A percentile compares a stretch with the other conserved stretches of the same genome.
Evolutionary conservation across 169 alveolate genomes (phyloP).

Genomic region (Cryptosporidium sp.): DNA sequence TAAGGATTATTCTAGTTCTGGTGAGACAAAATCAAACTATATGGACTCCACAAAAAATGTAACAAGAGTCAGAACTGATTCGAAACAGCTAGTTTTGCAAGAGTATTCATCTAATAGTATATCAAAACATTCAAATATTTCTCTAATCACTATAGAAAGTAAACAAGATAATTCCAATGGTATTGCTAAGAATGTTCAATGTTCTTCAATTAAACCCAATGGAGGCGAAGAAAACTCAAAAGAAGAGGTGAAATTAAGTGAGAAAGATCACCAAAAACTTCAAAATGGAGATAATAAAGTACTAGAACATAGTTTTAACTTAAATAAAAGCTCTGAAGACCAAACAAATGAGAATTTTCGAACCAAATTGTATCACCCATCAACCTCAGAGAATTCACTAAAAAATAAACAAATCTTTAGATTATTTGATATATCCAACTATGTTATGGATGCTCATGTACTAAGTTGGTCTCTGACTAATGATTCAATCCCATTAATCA

Average conservation of each 20-base stretch:
- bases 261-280: background rate
- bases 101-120: conserved; percentile 22
- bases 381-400: background rate
- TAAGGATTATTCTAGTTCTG: background rate
- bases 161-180: background rate
- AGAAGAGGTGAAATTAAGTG: background rate
- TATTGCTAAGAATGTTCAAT: background rate
- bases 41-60: conserved; percentile 22
- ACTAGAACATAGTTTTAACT: no score
- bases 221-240: background rate
- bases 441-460: conserved; percentile 19
- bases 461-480: conserved; percentile 30
- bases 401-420: conserved; percentile 25
- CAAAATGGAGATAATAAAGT: background rate
- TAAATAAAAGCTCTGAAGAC: background rate
- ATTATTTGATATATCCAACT: conserved; percentile 11
- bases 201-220: background rate
- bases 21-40: background rate
- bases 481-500: conserved; percentile 17
- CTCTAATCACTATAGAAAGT: background rate
- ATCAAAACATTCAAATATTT: background rate
- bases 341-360: background rate
- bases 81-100: conserved; percentile 36
- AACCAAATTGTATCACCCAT: background rate
- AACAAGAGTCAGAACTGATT: conserved; percentile 72